Conservation (phyloP, 1,139 yeast genomes). For the Lodderomyces margitis region DNA sequence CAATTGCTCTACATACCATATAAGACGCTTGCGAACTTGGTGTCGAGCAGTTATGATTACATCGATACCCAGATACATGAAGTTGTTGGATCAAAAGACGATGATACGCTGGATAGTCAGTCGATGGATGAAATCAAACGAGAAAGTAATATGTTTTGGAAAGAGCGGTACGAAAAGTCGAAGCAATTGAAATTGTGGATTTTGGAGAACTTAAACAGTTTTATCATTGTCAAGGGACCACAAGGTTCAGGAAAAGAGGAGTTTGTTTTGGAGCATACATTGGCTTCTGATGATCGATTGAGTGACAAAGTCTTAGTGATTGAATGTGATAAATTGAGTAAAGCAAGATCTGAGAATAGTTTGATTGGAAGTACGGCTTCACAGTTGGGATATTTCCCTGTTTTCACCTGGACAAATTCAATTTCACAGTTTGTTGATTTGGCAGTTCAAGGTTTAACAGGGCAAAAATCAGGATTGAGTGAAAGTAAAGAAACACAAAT, state of each 20-base stretch:
- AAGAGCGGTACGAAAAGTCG: slow-evolving; percentile 65
- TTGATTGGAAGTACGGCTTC: slow-evolving; percentile 67
- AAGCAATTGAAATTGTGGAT: slow-evolving; percentile 75
- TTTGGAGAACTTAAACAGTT: slow-evolving; percentile 76
- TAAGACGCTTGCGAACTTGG: slow-evolving; percentile 22
- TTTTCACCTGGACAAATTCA: slow-evolving; percentile 88
- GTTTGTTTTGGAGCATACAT: slow-evolving; percentile 68
- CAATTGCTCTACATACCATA: slow-evolving; percentile 30
- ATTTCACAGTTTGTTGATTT: slow-evolving; percentile 79
- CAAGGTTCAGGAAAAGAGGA: slow-evolving; percentile 91
- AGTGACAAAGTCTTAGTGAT: slow-evolving; percentile 61
- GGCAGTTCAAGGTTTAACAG: slow-evolving; percentile 86
- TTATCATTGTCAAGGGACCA: slow-evolving; percentile 88
- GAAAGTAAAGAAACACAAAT: slow-evolving; percentile 84
- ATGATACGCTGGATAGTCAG: slow-evolving; percentile 9
- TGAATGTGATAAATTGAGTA: slow-evolving; percentile 76
- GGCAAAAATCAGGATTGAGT: slow-evolving; percentile 89
- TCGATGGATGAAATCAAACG: slow-evolving; percentile 11
- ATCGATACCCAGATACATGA: slow-evolving; percentile 24
- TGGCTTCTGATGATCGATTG: slow-evolving; percentile 41
- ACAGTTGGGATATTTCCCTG: slow-evolving; percentile 88
- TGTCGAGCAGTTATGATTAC: slow-evolving; percentile 29
- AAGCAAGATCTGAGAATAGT: slow-evolving; percentile 69
- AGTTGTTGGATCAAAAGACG: slow-evolving; percentile 15
- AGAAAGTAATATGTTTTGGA: slow-evolving; percentile 53